Percentiles rank a stretch among this genome's conserved stretches.
Evolutionary conservation across 2,329 filamentous ascomycete genomes (phyloP).

Genomic region (Xylariaceae sp.): DNA sequence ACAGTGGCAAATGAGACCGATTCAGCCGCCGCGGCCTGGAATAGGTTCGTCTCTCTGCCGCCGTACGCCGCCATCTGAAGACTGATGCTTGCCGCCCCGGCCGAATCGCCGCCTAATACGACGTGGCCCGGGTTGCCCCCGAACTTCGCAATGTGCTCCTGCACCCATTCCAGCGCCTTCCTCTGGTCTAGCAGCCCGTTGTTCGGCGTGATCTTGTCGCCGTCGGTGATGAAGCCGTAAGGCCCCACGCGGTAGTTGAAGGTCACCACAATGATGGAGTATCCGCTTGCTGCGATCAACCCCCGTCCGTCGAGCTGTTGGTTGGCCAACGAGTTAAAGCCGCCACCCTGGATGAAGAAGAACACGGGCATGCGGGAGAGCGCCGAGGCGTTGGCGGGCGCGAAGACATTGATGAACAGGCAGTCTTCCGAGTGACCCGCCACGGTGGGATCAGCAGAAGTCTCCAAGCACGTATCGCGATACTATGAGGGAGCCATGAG

Average conservation of each 20-base stretch:
- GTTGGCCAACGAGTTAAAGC: constrained; percentile 44
- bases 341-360: constrained; percentile 51
- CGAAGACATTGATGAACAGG: constrained; percentile 58
- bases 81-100: constrained; percentile 58
- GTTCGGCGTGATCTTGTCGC: constrained; percentile 52
- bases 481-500: constrained; percentile 11
- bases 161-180: constrained; percentile 62
- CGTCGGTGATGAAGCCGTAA: constrained; percentile 62
- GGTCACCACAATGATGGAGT: constrained; percentile 60
- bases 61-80: constrained; percentile 54
- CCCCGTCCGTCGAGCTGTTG: constrained; percentile 52
- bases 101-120: constrained; percentile 60
- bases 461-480: constrained; percentile 19
- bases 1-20: constrained; percentile 45
- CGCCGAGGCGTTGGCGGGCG: constrained; percentile 44
- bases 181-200: constrained; percentile 65
- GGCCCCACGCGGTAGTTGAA: constrained; percentile 72
- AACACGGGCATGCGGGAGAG: constrained; percentile 55
- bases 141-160: constrained; percentile 57
- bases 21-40: constrained; percentile 43
- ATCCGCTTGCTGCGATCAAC: constrained; percentile 49
- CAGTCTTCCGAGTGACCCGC: constrained; percentile 50
- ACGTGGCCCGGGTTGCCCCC: constrained; percentile 63
- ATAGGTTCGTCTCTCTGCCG: constrained; percentile 39
- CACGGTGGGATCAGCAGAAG: constrained; percentile 10